These are phyloP conservation scores for Olyra latifolia DNA, from an alignment of 176 grass and related monocot genomes.

Conservation along the genomic window DNA sequence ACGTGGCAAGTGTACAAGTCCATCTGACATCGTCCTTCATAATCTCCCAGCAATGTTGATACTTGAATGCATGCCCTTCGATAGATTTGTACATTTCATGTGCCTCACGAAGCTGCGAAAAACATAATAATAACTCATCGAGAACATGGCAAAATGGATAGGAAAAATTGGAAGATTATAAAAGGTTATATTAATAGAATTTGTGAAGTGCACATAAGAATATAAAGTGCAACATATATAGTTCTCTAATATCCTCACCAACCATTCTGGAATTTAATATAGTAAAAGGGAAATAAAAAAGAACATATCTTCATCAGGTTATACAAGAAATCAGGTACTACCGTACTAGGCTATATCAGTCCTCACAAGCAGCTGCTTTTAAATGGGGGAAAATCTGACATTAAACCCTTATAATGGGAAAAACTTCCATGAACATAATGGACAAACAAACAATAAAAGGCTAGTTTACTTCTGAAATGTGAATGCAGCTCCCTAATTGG, in stretches of 20 bases:
- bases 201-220: neutral
- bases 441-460: neutral
- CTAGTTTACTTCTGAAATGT: neutral
- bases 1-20: too few relatives aligned
- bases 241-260: slow-evolving; percentile 3
- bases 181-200: too few relatives aligned
- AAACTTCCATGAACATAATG: neutral
- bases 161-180: too few relatives aligned
- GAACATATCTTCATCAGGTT: neutral
- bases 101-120: too few relatives aligned
- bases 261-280: neutral
- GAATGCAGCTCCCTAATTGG: neutral
- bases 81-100: too few relatives aligned
- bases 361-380: neutral
- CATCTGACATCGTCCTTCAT: too few relatives aligned
- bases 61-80: too few relatives aligned
- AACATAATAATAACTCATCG: too few relatives aligned
- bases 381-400: neutral
- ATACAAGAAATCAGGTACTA: neutral
- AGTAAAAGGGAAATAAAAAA: neutral
- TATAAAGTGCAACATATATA: neutral
- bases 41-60: too few relatives aligned
- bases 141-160: too few relatives aligned
- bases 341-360: neutral
- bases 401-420: slow-evolving; percentile 4